Base-by-base conservation (phyloP, 2,329 filamentous ascomycete species). In the Beauveria scarabaeidicola region DNA sequence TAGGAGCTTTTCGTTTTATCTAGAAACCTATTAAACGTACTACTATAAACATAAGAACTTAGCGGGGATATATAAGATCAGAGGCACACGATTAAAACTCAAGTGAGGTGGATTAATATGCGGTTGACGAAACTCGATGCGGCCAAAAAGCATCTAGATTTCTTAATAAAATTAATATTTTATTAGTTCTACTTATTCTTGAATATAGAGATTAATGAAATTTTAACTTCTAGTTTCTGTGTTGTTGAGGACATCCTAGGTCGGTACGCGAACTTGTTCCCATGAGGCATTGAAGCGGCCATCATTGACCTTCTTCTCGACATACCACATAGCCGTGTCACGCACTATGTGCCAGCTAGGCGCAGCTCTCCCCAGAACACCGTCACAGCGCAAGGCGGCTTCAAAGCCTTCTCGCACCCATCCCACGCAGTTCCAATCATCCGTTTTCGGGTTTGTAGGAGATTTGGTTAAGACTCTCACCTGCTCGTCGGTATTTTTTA, bases 371-470 rank as follows among this genome's bases (percentile, higher is more conserved):
- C 70, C 71, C n/a, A 77, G 57, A 6, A 65, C 67, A 32, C 68
- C 70, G 0, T 58, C 58, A 62, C 75, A 70, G 11, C 59, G 57
- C 52, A 66, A 21, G 8, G 73, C 56, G 4, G 17, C 59, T 58
- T 70, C 62, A 36, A 77, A 62, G 3, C 74, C 75, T 63, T 78
- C 74, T 60, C 71, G 68, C 3, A 77, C 71, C 76, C 74, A 78
- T 0, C 27, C 61, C 1, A 78, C 72, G 64, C 75, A 78, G 60
- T 77, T 77, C 73, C 74, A 78, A 17, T 67, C 69, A 13, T 62
- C 59, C 27, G 67, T 61, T 10, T 65, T 63, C 59, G 67, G 63
- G 57, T 69, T 64, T 43, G 74, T 62, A 38, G 70, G 71, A 2
- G 66, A 70, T 23, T 61, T 63, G n/a, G 61, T 57, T 44, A 76